Base-by-base conservation (phyloP, 768 basidiomycete species). In the Tricholoma furcatifolium region DNA sequence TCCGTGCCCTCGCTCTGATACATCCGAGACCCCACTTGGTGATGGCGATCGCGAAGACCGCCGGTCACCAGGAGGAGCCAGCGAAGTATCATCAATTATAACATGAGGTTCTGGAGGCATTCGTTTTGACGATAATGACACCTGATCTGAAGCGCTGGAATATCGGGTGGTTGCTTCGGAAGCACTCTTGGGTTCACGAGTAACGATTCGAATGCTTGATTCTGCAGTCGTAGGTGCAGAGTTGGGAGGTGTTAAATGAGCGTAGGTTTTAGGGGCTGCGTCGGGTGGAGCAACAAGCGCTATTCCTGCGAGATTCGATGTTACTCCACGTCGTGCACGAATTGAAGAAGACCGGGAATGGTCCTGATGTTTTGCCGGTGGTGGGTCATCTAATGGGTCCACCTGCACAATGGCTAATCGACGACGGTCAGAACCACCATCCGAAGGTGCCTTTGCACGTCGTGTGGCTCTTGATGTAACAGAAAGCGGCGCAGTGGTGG, bases 211-310 rank as follows among this genome's bases (percentile, higher is more conserved):
- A 38, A 30, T 30, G 15, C 3, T 43, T 24, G 40, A 11, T 60
- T 65, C 62, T 57, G 53, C 61, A 24, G 63, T 60, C 36, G 72
- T 60, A 55, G 83, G 81, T 11, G 78, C 75, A 24, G 78, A 71
- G 18, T 75, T 65, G 12, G 81, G 81, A 50, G 82, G 79, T 4
- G 79, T 73, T 42, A 84, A 70, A 49, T 78, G 76, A 24, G 80
- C 73, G 61, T 84, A 82, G 12, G 75, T 68, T 42, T 65, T 71
- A 14, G 77, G 76, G 8, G 82, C 75, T 57, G 82, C 83, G 66
- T 88, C 88, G 35, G 87, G 85, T 45, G 87, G 88, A 48, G 85
- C 84, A 54, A 89, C 83, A 57, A 90, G 74, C 47, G 87, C 83
- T 21, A 89, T 74, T 48, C 81, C 80, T 9, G 71, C 66, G 10